phyloP scores from a whole-genome alignment of 805 yeast species.

The Lachancea lanzarotensis region DNA sequence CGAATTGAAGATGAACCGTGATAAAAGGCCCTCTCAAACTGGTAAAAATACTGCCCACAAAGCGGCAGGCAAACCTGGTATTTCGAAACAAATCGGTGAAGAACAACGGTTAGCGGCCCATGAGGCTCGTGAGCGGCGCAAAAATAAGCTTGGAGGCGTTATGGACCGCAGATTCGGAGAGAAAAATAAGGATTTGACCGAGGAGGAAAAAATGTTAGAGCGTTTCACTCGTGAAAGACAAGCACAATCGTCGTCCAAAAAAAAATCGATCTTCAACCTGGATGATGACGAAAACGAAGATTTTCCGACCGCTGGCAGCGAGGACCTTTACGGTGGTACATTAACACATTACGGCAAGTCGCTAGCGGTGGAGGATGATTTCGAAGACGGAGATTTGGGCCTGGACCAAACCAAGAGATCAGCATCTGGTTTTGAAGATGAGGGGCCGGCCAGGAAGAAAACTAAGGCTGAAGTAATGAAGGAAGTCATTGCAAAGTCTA shows the following conservation, averaged over 20 bases:
- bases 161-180: slow-evolving; percentile 92
- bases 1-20: slow-evolving; percentile 65
- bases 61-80: slow-evolving; percentile 62
- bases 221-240: slow-evolving; percentile 89
- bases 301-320: slow-evolving; percentile 24
- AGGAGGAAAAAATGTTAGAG: slow-evolving; percentile 91
- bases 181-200: slow-evolving; percentile 57
- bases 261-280: slow-evolving; percentile 59
- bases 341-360: slow-evolving; percentile 79
- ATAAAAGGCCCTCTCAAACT: slow-evolving; percentile 41
- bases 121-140: slow-evolving; percentile 53
- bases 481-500: slow-evolving; percentile 77
- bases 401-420: slow-evolving; percentile 24
- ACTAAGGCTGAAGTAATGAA: slow-evolving; percentile 82
- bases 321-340: slow-evolving; percentile 34
- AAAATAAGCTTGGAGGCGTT: slow-evolving; percentile 71
- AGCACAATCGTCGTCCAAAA: slow-evolving; percentile 42
- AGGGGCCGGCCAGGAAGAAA: slow-evolving; percentile 52
- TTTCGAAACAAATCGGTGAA: slow-evolving; percentile 62
- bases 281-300: slow-evolving; percentile 45
- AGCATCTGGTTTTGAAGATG: slow-evolving; percentile 29
- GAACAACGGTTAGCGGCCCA: slow-evolving; percentile 55
- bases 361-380: slow-evolving; percentile 52
- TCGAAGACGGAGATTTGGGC: slow-evolving; percentile 42
- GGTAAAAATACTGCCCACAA: slow-evolving; percentile 38